These are phyloP conservation scores for Fonsecaea monophora DNA, from an alignment of 2,329 filamentous ascomycete genomes.

Conservation along the genomic window DNA sequence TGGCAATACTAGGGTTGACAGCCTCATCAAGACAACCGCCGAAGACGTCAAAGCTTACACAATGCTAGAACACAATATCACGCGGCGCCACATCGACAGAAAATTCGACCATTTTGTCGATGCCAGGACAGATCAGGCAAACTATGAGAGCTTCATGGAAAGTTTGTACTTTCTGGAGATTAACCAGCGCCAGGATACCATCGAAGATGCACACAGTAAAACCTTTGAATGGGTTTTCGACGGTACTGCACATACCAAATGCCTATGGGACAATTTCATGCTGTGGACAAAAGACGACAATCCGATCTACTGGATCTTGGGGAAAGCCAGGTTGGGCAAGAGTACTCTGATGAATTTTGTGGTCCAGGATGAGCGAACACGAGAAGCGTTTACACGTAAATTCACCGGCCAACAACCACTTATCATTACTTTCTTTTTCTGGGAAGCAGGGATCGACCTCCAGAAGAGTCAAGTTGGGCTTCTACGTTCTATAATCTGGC, in stretches of 20 bases:
- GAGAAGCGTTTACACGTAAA: neutral
- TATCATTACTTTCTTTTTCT: conserved; percentile 17
- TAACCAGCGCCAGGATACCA: conserved; percentile 9
- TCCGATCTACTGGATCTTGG: conserved; percentile 6
- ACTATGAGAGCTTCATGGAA: conserved; percentile 2
- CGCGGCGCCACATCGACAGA: conserved; percentile 1
- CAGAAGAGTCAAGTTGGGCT: conserved; percentile 15
- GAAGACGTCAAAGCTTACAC: neutral
- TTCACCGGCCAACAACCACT: neutral
- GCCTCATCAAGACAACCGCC: neutral
- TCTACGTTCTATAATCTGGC: conserved; percentile 5
- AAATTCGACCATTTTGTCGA: conserved; percentile 4
- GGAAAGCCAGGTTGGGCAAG: conserved; percentile 14
- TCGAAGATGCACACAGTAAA: conserved; percentile 3
- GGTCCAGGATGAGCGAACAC: conserved; percentile 5
- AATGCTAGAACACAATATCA: conserved; percentile 9
- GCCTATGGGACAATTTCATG: conserved; percentile 12
- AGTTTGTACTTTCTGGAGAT: conserved; percentile 13
- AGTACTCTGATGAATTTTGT: conserved; percentile 22
- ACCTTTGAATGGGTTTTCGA: conserved; percentile 19
- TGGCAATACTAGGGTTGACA: neutral
- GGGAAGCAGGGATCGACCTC: conserved; percentile 11
- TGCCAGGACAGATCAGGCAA: neutral
- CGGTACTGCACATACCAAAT: neutral
- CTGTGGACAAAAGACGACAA: neutral